A percentile compares a stretch with the other conserved stretches of the same genome.
phyloP scores from a whole-genome alignment of 345 rosid genomes.

The Aegle marmelos region DNA sequence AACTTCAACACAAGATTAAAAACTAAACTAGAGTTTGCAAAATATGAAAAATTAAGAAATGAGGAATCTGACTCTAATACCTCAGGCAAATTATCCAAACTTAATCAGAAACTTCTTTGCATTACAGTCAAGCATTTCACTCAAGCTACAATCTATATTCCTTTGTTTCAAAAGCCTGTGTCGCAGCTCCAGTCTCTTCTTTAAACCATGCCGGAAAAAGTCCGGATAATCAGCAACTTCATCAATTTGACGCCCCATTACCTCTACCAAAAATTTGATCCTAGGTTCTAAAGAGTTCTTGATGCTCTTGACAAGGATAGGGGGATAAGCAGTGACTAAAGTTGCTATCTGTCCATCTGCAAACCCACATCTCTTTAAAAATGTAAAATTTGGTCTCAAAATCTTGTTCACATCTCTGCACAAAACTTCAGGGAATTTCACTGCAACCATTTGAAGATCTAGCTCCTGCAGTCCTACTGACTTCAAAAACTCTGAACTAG shows the following conservation, averaged over 20 bases:
- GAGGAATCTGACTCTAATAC: conserved; percentile 7
- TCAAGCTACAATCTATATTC: conserved; percentile 56
- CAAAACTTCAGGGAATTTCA: conserved; percentile 64
- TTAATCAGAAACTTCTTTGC: conserved; percentile 50
- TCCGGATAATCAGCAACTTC: conserved; percentile 62
- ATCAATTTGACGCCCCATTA: conserved; percentile 62
- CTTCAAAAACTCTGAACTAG: conserved; percentile 59
- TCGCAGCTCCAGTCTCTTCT: conserved; percentile 60
- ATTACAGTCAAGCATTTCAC: conserved; percentile 72
- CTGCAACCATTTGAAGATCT: conserved; percentile 45
- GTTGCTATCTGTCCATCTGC: conserved; percentile 48
- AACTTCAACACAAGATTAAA: neutral
- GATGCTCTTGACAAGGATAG: conserved; percentile 59
- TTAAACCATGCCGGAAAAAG: conserved; percentile 68
- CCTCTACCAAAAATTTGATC: conserved; percentile 64
- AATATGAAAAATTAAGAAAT: conserved; percentile 14
- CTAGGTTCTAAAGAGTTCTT: conserved; percentile 65
- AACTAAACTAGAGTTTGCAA: conserved; percentile 8
- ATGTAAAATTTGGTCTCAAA: conserved; percentile 51
- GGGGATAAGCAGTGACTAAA: conserved; percentile 67
- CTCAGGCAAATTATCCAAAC: conserved; percentile 46
- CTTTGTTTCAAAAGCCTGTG: conserved; percentile 52
- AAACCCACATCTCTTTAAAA: conserved; percentile 49
- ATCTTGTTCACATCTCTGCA: conserved; percentile 65
- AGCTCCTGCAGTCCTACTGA: conserved; percentile 46